Conservation (phyloP, 73 alveolate species). For the Tetrahymena thermophila region DNA sequence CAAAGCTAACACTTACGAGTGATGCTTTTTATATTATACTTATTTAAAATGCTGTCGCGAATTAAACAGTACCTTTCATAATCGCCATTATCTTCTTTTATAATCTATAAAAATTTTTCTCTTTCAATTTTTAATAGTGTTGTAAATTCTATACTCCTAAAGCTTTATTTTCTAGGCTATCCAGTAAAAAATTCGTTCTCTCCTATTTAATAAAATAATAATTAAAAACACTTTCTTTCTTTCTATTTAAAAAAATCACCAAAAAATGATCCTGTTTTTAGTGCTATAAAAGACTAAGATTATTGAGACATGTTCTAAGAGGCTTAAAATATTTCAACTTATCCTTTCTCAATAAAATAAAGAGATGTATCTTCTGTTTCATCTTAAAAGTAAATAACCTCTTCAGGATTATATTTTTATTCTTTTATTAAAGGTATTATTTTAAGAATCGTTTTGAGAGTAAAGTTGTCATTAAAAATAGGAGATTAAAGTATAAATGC, state of each 20-base stretch:
- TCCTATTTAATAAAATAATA: no score
- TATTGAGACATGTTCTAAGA: neutral
- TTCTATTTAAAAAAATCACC: neutral
- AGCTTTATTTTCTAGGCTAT: neutral
- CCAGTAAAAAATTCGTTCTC: neutral
- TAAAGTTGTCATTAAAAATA: conserved; percentile 2
- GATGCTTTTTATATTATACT: neutral
- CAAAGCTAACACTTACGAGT: neutral
- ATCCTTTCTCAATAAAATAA: neutral
- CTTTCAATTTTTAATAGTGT: neutral
- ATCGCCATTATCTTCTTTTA: neutral
- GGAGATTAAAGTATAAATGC: neutral
- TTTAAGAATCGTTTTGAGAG: neutral
- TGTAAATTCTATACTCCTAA: neutral
- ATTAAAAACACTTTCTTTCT: no score
- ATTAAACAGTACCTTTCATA: neutral
- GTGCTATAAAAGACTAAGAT: neutral
- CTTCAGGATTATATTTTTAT: neutral
- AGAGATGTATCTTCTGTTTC: neutral
- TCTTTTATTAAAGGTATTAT: neutral
- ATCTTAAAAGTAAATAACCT: neutral
- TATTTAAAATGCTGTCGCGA: neutral
- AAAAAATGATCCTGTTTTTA: neutral
- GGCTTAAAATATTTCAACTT: neutral
- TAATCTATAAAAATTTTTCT: neutral